Evolutionary conservation across 2,329 filamentous ascomycete species (phyloP), one percentile per base, ranked within the genome.

Genomic region (Pyricularia grisea): DNA sequence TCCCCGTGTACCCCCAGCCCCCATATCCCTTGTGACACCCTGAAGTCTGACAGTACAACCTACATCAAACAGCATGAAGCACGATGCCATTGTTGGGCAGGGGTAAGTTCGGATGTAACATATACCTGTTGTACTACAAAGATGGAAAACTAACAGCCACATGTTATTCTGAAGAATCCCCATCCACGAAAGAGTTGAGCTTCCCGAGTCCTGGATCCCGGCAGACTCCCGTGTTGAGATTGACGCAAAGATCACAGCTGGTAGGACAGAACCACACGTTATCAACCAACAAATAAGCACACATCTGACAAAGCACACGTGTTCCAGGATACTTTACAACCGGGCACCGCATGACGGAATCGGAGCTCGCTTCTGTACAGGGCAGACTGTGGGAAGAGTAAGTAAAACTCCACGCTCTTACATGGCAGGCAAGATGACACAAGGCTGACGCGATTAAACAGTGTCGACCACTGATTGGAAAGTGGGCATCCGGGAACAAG

Each of bases 221-320:
- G 92, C 90, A 72, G 95, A 98, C 80, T 97, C 93, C 68, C 86
- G 94, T 73, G 95, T 98, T n/a, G 95, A 99, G 79, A 99, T 98
- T 76, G 95, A 98, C 79, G 95, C 95, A 70, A 98, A 98, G 83
- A 97, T 98, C 77, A 95, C 94, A 74, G 93, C 94, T 71, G 95
- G 91, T 93, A 81, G 80, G 88, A 81, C 55, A 60, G 36, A 67
- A 25, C 42, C 28, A 50, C 63, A 28, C 27, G 14, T 25, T 30
- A 30, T 6, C 20, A 65, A 65, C 63, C 25, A 65, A 31, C 20
- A 17, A 31, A 65, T n/a, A 30, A 30, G 17, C 20, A 31, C 58
- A 33, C 28, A 33, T 31, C 30, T 67, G 28, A 67, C 65, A 31
- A 42, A 27, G 23, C n/a, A 20, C 50, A 17, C 20, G 31, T 55